Percentiles rank a stretch among this genome's conserved stretches.
Evolutionary conservation across 78 protist species (phyloP).

Genomic region (Mastigamoeba balamuthi): DNA sequence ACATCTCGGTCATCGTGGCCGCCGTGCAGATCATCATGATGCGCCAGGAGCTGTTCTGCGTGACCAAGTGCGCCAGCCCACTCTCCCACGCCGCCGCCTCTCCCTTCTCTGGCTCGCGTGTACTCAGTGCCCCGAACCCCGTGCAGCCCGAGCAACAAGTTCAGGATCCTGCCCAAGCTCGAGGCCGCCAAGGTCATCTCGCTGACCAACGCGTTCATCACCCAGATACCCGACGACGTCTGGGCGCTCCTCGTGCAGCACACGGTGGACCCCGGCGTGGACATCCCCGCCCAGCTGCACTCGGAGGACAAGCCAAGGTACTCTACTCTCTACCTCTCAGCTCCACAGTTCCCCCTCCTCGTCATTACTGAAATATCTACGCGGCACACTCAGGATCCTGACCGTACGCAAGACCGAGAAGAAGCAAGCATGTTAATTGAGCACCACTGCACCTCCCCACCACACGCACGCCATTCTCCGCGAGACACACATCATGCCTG

Average conservation of each 20-base stretch:
- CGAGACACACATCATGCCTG: too few relatives aligned
- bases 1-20: constrained; percentile 41
- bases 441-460: too few relatives aligned
- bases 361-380: too few relatives aligned
- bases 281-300: too few relatives aligned
- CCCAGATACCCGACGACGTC: constrained; percentile 35
- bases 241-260: constrained; percentile 25
- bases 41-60: constrained; percentile 24
- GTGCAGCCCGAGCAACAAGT: neutral
- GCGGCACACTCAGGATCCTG: too few relatives aligned
- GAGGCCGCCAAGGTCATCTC: constrained; percentile 21
- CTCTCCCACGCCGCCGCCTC: neutral
- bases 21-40: constrained; percentile 48
- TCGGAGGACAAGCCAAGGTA: too few relatives aligned
- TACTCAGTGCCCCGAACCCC: neutral
- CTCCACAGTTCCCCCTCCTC: too few relatives aligned
- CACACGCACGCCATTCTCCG: too few relatives aligned
- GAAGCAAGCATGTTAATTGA: too few relatives aligned
- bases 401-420: too few relatives aligned
- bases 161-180: constrained; percentile 28
- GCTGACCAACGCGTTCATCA: constrained; percentile 16
- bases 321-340: too few relatives aligned
- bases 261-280: constrained; percentile 5
- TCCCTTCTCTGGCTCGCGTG: neutral
- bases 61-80: neutral